phyloP scores from a whole-genome alignment of 2,329 filamentous ascomycete species.

The Epichloe brachyelytri region DNA sequence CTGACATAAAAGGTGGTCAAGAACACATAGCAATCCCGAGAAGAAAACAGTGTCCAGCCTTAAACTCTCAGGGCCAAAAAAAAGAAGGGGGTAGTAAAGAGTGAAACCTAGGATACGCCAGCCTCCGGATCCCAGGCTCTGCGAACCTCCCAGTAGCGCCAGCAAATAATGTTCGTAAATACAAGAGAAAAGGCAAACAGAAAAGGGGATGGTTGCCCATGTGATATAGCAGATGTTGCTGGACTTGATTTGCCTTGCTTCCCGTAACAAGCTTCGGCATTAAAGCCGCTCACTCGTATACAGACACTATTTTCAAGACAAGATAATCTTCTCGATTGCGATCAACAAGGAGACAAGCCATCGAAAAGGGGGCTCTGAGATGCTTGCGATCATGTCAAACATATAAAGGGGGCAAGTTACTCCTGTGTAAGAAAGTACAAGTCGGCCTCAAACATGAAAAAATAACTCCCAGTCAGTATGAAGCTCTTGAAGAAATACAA shows the following conservation, averaged over 20 bases:
- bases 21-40: neutral
- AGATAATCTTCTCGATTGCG: neutral
- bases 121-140: neutral
- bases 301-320: neutral
- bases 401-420: neutral
- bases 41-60: conserved; percentile 2
- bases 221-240: neutral
- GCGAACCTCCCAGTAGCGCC: conserved; percentile 4
- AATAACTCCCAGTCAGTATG: conserved; percentile 2
- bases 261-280: neutral
- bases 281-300: neutral
- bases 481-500: conserved; percentile 8
- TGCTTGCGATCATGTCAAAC: neutral
- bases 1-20: neutral
- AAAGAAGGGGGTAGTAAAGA: conserved; percentile 3
- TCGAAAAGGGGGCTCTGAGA: neutral
- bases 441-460: neutral
- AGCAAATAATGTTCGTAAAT: neutral
- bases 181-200: neutral
- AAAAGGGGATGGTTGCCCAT: neutral
- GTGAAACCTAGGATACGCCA: conserved; percentile 4
- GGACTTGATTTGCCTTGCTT: neutral
- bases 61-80: conserved; percentile 2
- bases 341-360: neutral
- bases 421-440: conserved; percentile 1